Conservation (phyloP, 768 basidiomycete species). For the Kwoniella botswanensis region DNA sequence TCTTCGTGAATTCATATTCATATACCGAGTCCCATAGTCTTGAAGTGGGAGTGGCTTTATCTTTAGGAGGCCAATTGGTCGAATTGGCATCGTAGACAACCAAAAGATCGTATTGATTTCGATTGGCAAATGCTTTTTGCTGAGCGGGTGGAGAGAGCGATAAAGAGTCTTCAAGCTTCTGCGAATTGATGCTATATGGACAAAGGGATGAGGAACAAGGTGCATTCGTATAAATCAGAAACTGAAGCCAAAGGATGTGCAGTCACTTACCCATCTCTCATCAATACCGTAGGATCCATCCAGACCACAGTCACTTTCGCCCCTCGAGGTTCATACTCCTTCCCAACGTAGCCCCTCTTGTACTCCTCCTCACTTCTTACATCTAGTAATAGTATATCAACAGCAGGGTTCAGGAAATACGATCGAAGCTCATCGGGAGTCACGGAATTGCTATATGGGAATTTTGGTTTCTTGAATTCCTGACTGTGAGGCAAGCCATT, state of each 20-base stretch:
- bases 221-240: neutral
- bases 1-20: constrained; percentile 70
- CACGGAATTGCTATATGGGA: constrained; percentile 69
- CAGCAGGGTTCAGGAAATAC: constrained; percentile 64
- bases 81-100: constrained; percentile 73
- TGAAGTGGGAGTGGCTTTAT: constrained; percentile 64
- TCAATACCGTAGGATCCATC: constrained; percentile 78
- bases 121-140: constrained; percentile 74
- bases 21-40: constrained; percentile 72
- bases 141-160: constrained; percentile 73
- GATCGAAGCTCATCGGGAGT: constrained; percentile 67
- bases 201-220: neutral
- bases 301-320: constrained; percentile 65
- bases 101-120: constrained; percentile 86
- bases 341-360: constrained; percentile 71
- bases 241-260: neutral
- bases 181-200: constrained; percentile 67
- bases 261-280: constrained; percentile 68
- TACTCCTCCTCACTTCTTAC: constrained; percentile 79
- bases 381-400: constrained; percentile 77
- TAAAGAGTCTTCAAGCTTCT: constrained; percentile 75
- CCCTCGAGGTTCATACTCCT: constrained; percentile 61
- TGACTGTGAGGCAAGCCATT: constrained; percentile 26
- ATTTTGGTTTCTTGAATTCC: constrained; percentile 52
- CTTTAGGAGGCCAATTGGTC: constrained; percentile 63